These are phyloP conservation scores for Trypanosoma melophagium DNA, from an alignment of 208 protist genomes.

Conservation along the genomic window DNA sequence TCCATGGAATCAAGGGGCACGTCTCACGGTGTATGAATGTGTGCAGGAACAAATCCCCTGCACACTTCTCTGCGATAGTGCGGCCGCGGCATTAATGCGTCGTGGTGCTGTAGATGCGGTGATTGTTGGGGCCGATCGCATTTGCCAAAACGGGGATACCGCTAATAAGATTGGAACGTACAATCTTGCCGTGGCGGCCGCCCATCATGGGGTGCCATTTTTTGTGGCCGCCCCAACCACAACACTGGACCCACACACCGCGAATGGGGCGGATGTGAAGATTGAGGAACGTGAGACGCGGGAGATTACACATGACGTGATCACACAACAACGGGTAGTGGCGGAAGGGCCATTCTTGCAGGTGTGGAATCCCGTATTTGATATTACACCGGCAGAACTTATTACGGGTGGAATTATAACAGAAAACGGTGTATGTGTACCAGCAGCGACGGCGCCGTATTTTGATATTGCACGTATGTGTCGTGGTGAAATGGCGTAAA, in stretches of 20 bases:
- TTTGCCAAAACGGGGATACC: slow-evolving; percentile 94
- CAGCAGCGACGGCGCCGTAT: slow-evolving; percentile 39
- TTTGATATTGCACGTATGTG: slow-evolving; percentile 57
- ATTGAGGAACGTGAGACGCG: slow-evolving; percentile 92
- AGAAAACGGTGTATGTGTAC: slow-evolving; percentile 82
- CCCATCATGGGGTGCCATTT: slow-evolving; percentile 91
- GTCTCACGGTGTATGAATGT: slow-evolving; percentile 95
- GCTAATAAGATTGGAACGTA: slow-evolving; percentile 97
- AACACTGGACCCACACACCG: slow-evolving; percentile 87
- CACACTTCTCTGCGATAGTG: slow-evolving; percentile 92
- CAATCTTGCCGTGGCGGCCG: slow-evolving; percentile 89
- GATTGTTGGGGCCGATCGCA: slow-evolving; percentile 93
- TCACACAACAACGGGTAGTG: slow-evolving; percentile 81
- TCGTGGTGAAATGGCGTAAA: too few species aligned
- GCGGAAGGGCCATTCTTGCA: slow-evolving; percentile 71
- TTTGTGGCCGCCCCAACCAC: slow-evolving; percentile 92
- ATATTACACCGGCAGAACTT: slow-evolving; percentile 93
- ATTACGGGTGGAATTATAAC: slow-evolving; percentile 95
- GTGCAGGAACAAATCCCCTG: slow-evolving; percentile 91
- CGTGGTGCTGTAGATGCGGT: slow-evolving; percentile 74
- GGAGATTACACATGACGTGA: slow-evolving; percentile 90
- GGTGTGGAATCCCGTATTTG: slow-evolving; percentile 97
- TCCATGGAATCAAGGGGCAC: slow-evolving; percentile 94
- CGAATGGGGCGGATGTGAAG: slow-evolving; percentile 74
- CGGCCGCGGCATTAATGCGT: slow-evolving; percentile 78